These are phyloP conservation scores for Penicillium crustosum DNA, from an alignment of 2,329 filamentous ascomycete genomes.

Conservation along the genomic window DNA sequence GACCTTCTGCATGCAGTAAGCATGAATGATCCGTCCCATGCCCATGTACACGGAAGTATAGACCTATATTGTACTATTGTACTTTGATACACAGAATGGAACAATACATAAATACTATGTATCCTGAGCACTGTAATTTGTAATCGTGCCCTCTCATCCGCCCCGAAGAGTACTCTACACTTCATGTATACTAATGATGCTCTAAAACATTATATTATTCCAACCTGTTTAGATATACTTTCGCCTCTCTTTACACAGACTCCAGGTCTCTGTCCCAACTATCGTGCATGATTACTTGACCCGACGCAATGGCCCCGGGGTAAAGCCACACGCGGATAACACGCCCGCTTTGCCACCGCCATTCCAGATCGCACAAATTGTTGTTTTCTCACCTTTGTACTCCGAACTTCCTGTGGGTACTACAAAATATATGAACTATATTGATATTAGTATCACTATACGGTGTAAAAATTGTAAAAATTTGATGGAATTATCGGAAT, in stretches of 20 bases:
- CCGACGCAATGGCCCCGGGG: conserved; percentile 2
- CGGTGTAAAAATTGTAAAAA: too few relatives aligned
- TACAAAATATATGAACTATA: not conserved
- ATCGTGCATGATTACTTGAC: not conserved
- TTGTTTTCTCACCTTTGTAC: not conserved
- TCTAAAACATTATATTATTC: not conserved
- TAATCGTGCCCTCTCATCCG: not conserved
- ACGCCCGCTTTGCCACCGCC: conserved; percentile 2
- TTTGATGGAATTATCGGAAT: not conserved
- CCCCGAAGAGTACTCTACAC: not conserved
- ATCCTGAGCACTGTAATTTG: not conserved
- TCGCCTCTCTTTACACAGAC: not conserved
- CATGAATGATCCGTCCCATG: conserved; percentile 1
- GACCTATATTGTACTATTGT: too few relatives aligned
- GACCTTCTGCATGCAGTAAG: not conserved
- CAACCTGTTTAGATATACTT: too few relatives aligned
- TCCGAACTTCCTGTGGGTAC: not conserved
- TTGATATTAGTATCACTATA: not conserved
- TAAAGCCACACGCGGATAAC: not conserved
- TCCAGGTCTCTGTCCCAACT: not conserved
- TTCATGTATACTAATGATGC: not conserved
- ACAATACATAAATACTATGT: too few relatives aligned
- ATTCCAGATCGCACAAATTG: not conserved
- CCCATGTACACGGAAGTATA: not conserved
- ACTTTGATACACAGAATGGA: not conserved